Base-by-base conservation (phyloP, 345 rosid genomes). In the Alliaria petiolata region DNA sequence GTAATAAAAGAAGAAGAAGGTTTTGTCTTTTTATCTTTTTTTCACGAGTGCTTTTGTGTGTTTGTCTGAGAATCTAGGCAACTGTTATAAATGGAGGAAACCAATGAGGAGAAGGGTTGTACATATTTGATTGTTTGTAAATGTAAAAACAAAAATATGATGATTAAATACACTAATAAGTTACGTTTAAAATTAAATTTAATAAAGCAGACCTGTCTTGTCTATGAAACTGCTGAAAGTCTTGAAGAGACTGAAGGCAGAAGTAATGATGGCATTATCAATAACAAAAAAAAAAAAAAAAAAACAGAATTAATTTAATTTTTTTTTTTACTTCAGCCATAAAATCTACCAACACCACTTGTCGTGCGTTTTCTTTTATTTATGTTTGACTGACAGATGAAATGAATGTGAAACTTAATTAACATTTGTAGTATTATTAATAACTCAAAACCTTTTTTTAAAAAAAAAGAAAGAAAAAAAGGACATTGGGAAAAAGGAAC, bases 321-420 rank as follows among this genome's bases (percentile, higher is more conserved):
- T n/a, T n/a, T n/a, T n/a, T n/a, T n/a, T 44, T 55, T 3, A 57
- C 46, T 14, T 4, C 28, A 52, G 51, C 10, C 49, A 49, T 35
- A 35, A 74, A 75, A 67, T 75, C 34, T 26, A n/a, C 15, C 33
- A 46, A 35, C 46, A 69, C 13, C 55, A 45, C 53, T 62, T 76
- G 71, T 69, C 75, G 25, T 69, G 61, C 79, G 65, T 55, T 63
- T 30, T 15, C 36, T 26, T 69, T 62, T 46, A 46, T 47, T 55
- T 47, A 47, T 53, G 52, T 69, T 62, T 76, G 75, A 69, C 75
- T 47, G 76, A 76, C 67, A 53, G 33, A 36, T 62, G 58, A 69
- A 54, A 11, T 69, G 20, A 62, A 69, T 69, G 50, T 16, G 1
- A 47, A 22, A 14, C 25, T 65, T 65, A 74, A 58, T 65, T 15